Evolutionary conservation across 495 filamentous ascomycete species (phyloP), one percentile per base, ranked within the genome.

Genomic region (Podospora australis): DNA sequence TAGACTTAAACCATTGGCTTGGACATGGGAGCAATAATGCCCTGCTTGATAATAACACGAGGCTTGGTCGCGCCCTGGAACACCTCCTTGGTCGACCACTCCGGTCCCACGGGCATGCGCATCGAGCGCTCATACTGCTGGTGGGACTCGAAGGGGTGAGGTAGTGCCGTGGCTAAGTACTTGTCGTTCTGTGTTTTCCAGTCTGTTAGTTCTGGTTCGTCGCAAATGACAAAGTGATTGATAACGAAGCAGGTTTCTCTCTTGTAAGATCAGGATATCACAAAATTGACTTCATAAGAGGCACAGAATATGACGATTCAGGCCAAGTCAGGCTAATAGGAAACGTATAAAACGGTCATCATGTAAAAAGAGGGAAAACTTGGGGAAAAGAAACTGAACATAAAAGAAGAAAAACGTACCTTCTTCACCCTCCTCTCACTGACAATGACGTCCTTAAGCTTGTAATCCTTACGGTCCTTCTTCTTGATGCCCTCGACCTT

Each of bases 1-100:
- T 6, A 6, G n/a, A 1, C n/a, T 46, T 43, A 85, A 16, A 80
- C 49, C 62, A 80, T 74, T 11, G 88, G 90, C 69, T 85, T 91
- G 46, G 80, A 74, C 79, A 98, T 88, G 26, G 92, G 85, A 65
- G 80, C 79, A 67, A 96, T 90, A 53, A 97, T 75, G 23, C 92
- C 92, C 70, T 88, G 87, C 74, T 95, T 96, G 68, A 97, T 67
- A 67, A 96, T 77, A 43, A 98, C 77, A 58, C 90, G 81, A 32
- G 92, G 94, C 78, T 91, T 95, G 56, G 90, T 96, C 29, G 79
- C 72, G 46, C 81, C 77, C 69, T 96, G 90, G 73, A 94, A 91
- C 13, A 85, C 89, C 65, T 87, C 80, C 76, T 96, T 97, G 11
- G 92, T 96, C 54, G 79, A 78, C 89, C 90, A 96, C 68, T 98